A percentile compares a stretch with the other conserved stretches of the same genome.
phyloP scores from a whole-genome alignment of 2,329 filamentous ascomycete genomes.

The Beauveria medogensis region DNA sequence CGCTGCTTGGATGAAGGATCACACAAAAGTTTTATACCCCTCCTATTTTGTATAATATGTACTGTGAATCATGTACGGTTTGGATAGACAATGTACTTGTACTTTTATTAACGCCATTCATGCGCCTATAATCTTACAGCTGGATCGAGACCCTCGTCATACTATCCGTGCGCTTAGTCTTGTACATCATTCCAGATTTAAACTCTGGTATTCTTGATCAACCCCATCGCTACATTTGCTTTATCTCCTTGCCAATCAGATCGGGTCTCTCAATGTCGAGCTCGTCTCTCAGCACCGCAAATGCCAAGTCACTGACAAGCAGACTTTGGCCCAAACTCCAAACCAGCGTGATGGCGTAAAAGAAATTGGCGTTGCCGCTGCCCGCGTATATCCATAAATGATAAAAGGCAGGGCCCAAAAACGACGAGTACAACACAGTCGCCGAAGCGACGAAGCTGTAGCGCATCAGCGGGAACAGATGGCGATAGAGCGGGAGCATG shows the following conservation, averaged over 20 bases:
- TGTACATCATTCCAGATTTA: background rate
- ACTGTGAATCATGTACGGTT: background rate
- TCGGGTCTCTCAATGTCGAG: slow-evolving; percentile 90
- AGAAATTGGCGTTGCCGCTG: slow-evolving; percentile 97
- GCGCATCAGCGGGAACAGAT: slow-evolving; percentile 86
- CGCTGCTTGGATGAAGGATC: background rate
- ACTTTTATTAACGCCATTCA: background rate
- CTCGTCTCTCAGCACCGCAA: slow-evolving; percentile 83
- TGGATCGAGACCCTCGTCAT: background rate
- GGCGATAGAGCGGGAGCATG: slow-evolving; percentile 76
- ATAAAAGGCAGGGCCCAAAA: slow-evolving; percentile 91
- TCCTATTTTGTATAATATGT: slow-evolving; percentile 3
- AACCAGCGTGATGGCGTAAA: slow-evolving; percentile 97
- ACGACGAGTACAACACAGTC: slow-evolving; percentile 76
- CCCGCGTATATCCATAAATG: slow-evolving; percentile 97
- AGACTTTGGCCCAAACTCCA: slow-evolving; percentile 90
- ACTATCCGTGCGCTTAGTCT: background rate
- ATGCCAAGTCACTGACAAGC: slow-evolving; percentile 78
- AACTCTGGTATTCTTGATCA: background rate
- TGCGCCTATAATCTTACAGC: background rate
- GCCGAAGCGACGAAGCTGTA: slow-evolving; percentile 84
- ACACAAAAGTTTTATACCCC: slow-evolving; percentile 2
- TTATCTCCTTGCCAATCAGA: slow-evolving; percentile 78
- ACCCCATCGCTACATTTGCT: slow-evolving; percentile 57
- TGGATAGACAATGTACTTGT: slow-evolving; percentile 12